Conservation (phyloP, 208 protist genomes). For the Wallacemonas sp. region DNA sequence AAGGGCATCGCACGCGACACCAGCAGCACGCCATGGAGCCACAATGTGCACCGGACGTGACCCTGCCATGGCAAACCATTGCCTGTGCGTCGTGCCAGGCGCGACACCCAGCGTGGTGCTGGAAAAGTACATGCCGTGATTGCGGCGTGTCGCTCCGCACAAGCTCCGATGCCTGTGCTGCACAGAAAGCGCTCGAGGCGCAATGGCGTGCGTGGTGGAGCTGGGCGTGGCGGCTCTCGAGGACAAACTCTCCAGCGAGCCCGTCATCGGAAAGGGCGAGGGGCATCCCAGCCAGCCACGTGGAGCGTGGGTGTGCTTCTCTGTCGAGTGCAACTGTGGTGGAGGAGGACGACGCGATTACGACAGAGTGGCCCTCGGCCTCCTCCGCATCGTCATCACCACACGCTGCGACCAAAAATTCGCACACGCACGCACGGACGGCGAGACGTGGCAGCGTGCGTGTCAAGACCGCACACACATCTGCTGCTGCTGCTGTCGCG, state of each 20-base stretch:
- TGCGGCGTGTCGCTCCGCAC: constrained; percentile 14
- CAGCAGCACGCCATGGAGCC: background rate
- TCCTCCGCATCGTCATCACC: too few species aligned
- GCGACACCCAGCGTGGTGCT: constrained; percentile 27
- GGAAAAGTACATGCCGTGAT: constrained; percentile 16
- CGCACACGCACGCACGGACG: too few species aligned
- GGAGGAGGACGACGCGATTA: too few species aligned
- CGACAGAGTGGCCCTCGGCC: too few species aligned
- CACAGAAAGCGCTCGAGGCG: too few species aligned
- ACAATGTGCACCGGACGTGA: constrained; percentile 12
- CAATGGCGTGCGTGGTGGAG: background rate
- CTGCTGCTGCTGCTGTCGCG: background rate
- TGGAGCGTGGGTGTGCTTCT: too few species aligned
- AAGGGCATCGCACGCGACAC: constrained; percentile 11
- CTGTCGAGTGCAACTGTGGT: too few species aligned
- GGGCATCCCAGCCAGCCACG: too few species aligned
- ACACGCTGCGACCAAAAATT: too few species aligned
- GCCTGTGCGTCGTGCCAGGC: constrained; percentile 30
- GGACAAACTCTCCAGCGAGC: background rate
- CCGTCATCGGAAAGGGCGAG: too few species aligned
- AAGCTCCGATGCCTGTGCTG: constrained; percentile 9
- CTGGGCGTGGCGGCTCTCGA: background rate
- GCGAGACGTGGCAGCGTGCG: too few species aligned
- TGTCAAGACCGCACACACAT: background rate
- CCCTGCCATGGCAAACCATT: constrained; percentile 43